phyloP scores from a whole-genome alignment of 78 protist species.

The Dictyostelium purpureum region DNA sequence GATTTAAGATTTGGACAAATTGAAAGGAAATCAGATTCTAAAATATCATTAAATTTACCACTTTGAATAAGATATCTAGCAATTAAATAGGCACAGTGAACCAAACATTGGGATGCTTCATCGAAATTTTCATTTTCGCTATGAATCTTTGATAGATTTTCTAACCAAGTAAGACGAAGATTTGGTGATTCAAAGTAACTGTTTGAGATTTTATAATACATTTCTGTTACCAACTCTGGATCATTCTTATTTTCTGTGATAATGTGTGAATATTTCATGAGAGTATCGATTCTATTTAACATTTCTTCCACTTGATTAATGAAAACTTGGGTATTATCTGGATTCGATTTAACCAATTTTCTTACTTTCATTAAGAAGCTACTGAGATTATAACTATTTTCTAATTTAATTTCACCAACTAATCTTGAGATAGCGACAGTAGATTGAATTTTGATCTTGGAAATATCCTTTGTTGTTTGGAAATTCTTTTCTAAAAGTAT shows the following conservation, averaged over 20 bases:
- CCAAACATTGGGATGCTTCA: conserved; percentile 68
- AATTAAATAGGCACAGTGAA: conserved; percentile 57
- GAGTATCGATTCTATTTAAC: conserved; percentile 43
- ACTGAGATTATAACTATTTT: conserved; percentile 27
- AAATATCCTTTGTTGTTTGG: conserved; percentile 40
- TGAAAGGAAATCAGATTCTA: conserved; percentile 16
- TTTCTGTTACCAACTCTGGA: conserved; percentile 72
- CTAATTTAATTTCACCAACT: conserved; percentile 74
- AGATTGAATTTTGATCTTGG: conserved; percentile 79
- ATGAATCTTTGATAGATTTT: conserved; percentile 61
- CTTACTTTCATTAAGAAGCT: conserved; percentile 16
- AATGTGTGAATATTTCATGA: conserved; percentile 59
- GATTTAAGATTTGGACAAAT: conserved; percentile 56
- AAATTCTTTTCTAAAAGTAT: conserved; percentile 36
- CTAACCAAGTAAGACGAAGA: conserved; percentile 81
- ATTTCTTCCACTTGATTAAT: conserved; percentile 70
- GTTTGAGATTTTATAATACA: conserved; percentile 70
- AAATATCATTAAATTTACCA: background rate
- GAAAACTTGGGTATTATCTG: background rate
- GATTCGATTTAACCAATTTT: background rate
- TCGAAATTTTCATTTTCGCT: conserved; percentile 46
- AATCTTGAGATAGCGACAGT: conserved; percentile 78
- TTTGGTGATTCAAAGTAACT: conserved; percentile 78
- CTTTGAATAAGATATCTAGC: conserved; percentile 15
- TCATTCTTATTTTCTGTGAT: conserved; percentile 58